Percentiles rank a stretch among this genome's conserved stretches.
phyloP scores from a whole-genome alignment of 495 filamentous ascomycete genomes.

The Aspergillus bertholletiae region DNA sequence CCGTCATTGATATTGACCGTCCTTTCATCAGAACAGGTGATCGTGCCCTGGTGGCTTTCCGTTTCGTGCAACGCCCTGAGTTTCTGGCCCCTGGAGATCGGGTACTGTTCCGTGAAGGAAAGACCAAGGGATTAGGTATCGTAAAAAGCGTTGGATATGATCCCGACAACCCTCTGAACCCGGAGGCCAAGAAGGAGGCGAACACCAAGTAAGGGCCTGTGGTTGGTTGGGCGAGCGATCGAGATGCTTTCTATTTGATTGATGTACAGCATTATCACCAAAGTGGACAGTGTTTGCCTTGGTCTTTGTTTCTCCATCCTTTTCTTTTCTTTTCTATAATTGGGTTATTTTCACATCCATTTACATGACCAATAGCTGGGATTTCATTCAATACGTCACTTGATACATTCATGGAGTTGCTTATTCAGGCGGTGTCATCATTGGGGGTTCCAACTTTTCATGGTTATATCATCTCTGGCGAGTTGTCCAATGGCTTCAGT shows the following conservation, averaged over 20 bases:
- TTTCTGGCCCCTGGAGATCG: slow-evolving; percentile 86
- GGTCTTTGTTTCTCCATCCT: not conserved
- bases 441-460: not conserved
- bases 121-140: slow-evolving; percentile 93
- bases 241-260: too few relatives aligned
- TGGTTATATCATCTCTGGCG: not conserved
- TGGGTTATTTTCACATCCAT: not conserved
- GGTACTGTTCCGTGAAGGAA: slow-evolving; percentile 88
- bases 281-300: too few relatives aligned
- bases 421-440: not conserved
- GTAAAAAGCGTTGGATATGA: slow-evolving; percentile 93
- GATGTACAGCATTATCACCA: too few relatives aligned
- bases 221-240: too few relatives aligned
- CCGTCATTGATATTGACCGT: slow-evolving; percentile 97
- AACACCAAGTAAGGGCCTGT: not conserved
- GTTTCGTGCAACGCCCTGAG: slow-evolving; percentile 94
- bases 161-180: slow-evolving; percentile 52
- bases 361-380: not conserved
- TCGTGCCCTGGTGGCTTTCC: slow-evolving; percentile 85
- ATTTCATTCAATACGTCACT: not conserved
- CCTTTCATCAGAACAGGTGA: slow-evolving; percentile 93
- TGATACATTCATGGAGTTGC: not conserved
- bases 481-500: not conserved
- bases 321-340: not conserved
- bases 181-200: slow-evolving; percentile 24